A percentile compares a stretch with the other conserved stretches of the same genome.
These are phyloP conservation scores for Phalaenopsis aphrodite DNA, from an alignment of 106 monocot species.

Conservation along the genomic window DNA sequence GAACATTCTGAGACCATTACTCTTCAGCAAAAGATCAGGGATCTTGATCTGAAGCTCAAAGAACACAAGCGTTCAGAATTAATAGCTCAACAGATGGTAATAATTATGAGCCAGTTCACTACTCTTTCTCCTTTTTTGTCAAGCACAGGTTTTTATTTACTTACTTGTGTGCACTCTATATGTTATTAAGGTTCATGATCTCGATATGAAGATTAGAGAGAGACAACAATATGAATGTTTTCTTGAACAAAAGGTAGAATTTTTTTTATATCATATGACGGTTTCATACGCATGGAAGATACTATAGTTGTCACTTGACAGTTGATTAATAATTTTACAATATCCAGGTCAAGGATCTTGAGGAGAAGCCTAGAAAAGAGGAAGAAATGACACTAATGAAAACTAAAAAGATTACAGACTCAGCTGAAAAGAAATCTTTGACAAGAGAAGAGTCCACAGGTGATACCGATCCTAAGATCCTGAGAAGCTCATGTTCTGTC, in stretches of 20 bases:
- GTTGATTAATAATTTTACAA: neutral
- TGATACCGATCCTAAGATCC: constrained; percentile 35
- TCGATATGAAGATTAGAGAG: constrained; percentile 33
- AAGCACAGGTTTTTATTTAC: neutral
- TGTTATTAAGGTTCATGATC: constrained; percentile 37
- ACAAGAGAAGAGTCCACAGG: constrained; percentile 22
- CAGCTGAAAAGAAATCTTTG: constrained; percentile 10
- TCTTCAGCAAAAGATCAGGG: constrained; percentile 57
- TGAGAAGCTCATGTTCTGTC: constrained; percentile 36
- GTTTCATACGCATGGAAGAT: neutral
- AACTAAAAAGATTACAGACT: constrained; percentile 20
- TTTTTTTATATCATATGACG: neutral
- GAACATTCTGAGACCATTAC: constrained; percentile 30
- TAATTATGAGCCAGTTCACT: neutral
- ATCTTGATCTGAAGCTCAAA: constrained; percentile 51
- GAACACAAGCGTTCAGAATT: constrained; percentile 36
- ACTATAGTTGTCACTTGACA: neutral
- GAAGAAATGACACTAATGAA: constrained; percentile 19
- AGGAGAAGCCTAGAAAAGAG: constrained; percentile 33
- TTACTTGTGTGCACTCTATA: neutral
- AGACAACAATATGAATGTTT: constrained; percentile 20
- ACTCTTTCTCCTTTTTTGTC: neutral
- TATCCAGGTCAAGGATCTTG: constrained; percentile 46
- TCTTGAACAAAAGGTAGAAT: constrained; percentile 32
- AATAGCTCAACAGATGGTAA: constrained; percentile 39